Evolutionary conservation across 2,329 filamentous ascomycete species (phyloP), one percentile per base, ranked within the genome.

Genomic region (Pseudogymnoascus sp.): DNA sequence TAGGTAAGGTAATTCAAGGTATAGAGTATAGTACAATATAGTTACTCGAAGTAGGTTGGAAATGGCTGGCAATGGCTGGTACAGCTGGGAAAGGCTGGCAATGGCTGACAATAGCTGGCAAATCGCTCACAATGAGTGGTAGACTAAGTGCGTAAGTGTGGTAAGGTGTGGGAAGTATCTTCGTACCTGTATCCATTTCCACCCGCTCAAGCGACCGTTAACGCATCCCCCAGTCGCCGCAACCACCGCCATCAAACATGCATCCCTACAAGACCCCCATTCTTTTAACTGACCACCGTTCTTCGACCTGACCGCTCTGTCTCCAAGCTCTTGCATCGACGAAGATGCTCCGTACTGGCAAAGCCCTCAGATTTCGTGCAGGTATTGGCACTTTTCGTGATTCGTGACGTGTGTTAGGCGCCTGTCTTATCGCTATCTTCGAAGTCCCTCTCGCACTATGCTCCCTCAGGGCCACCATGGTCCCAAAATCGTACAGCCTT

Each of bases 381-480:
- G 71, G 71, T 64, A 73, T 72, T 66, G 70, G 69, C 67, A 71
- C 70, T 63, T 60, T 65, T 64, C 66, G 68, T 65, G 64, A 66
- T 63, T 68, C 62, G 67, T 68, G 65, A 54, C 57, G 57, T 59
- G 57, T 39, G 57, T 39, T 59, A 59, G 17, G 57, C 33, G 35
- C 57, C 35, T 17, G 21, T 80, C 78, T 75, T 78, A 72, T 77
- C 78, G 66, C 77, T 78, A 65, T 72, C 79, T 68, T 75, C 75
- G 63, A 59, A 40, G 66, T 63, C 65, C 67, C 37, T 44, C 39
- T 41, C 24, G 40, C 36, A 60, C 59, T 60, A 41, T 44, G 59
- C 36, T 41, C 36, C 59, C 36, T 44, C 24, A 60, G 36, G 36
- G 39, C 59, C 29, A 60, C 39, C 21, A 31, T 15, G 36, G 36